Base-by-base conservation (phyloP, 2,329 filamentous ascomycete genomes). In the Alternaria sp. region DNA sequence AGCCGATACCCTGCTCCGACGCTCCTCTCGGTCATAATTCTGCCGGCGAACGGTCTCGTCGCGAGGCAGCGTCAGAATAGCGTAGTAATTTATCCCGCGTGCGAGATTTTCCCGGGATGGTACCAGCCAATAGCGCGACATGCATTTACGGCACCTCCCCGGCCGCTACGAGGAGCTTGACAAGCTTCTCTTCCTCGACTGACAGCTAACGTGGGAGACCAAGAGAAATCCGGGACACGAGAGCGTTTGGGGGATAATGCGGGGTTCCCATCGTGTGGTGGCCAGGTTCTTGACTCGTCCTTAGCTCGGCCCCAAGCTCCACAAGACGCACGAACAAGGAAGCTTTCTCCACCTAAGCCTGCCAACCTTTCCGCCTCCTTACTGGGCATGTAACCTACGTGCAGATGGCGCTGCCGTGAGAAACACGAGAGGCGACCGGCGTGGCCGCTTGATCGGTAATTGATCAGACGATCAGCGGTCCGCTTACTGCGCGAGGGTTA, bases 331-430 rank as follows among this genome's bases (percentile, higher is more conserved):
- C 28, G 21, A 30, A 21, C 67, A 67, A 64, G 63, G 63, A 70
- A 65, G 66, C 66, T 70, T 67, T 68, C 62, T 57, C 63, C 63
- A 61, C 61, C 56, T 51, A 70, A 70, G 66, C 63, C 49, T 59
- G 56, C 56, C 45, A 67, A 62, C 62, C 62, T 56, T 53, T 47
- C 13, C 55, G 50, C 56, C 52, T 26, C 44, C 43, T 45, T 50
- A 23, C 64, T 70, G 57, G 63, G 67, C 62, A 65, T 67, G 67
- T 57, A 67, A 68, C 67, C 53, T 62, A 50, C 43, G 17, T 47
- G 55, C 49, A 26, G 13, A 30, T 17, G 12, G 25, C 19, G 32
- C 23, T 30, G 44, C 49, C 28, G 44, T 23, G 36, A 28, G 43
- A 44, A 15, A n/a, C 32, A 30, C 25, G 46, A 44, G 40, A 57